Evolutionary conservation across 352 stramenopile genomes (phyloP), one percentile per base, ranked within the genome.

Genomic region (Globisporangium emineosum): DNA sequence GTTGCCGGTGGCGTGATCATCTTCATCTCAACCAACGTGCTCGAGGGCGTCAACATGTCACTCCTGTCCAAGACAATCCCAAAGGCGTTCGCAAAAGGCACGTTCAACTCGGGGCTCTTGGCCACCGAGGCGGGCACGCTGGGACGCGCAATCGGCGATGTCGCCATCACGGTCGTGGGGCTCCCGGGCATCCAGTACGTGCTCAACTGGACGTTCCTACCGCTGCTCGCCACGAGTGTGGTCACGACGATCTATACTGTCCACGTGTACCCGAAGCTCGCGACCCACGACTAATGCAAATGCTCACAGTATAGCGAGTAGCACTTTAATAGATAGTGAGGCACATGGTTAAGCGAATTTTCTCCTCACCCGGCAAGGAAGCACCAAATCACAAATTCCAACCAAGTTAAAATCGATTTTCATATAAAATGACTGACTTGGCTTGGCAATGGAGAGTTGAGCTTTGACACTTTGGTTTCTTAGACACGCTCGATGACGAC

Each of bases 41-140:
- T 97, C 64, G 93, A 98, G 72, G 90, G 90, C 25, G 90, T 98
- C 32, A 97, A 97, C 64, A 97, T 97, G 75, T 94, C 89, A 45
- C 69, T 97, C 3, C 69, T 98, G 49, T 96, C 79, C 66, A 98
- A 98, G 77, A 94, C 97, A 21, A 97, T 98, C 56, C 90, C 91
- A 0, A 96, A 93, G 19, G 79, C 88, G 40, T 94, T 98, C 49
- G 93, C 95, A 2, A 88, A 89, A 19, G 95, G 93, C 33, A 98
- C 93, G 17, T 97, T 98, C 66, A 99, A 99, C 76, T 94, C 90
- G 32, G 96, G 96, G 5, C 76, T 98, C 54, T 71, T 99, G n/a
- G 90, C 93, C 1, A 98, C 95, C 7, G 79, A 98, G 52, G 86
- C 96, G 40, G 93, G 93, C 51, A 98, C 93, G 19, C 82, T 97